phyloP scores from a whole-genome alignment of 805 yeast genomes.

The Schizosaccharomyces pombe region DNA sequence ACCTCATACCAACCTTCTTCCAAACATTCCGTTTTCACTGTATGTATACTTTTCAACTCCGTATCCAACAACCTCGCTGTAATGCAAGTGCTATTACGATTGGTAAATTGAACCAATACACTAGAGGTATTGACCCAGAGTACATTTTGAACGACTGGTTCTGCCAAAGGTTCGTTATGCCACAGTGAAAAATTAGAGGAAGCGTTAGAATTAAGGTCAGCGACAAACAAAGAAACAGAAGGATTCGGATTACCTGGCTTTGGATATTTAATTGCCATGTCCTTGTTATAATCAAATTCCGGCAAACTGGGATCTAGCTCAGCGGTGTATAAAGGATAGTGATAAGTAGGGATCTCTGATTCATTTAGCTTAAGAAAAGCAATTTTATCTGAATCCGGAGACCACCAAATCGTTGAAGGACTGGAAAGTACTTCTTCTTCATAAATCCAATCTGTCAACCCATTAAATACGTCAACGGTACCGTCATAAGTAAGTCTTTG shows the following conservation, averaged over 20 bases:
- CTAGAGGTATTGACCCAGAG: not conserved
- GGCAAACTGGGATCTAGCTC: not conserved
- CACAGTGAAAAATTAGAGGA: conserved; percentile 1
- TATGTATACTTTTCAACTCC: not conserved
- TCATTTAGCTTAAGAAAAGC: conserved; percentile 51
- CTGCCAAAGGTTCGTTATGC: not conserved
- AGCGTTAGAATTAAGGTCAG: conserved; percentile 19
- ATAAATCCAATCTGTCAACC: conserved; percentile 85
- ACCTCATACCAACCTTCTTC: conserved; percentile 61
- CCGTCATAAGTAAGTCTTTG: conserved; percentile 40
- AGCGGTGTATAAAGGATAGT: conserved; percentile 37
- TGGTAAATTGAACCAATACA: not conserved
- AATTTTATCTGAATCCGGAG: conserved; percentile 43
- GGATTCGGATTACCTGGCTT: conserved; percentile 70
- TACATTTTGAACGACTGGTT: not conserved
- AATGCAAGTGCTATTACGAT: not conserved
- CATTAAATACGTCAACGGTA: conserved; percentile 43
- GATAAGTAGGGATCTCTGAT: conserved; percentile 43
- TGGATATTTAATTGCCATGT: conserved; percentile 10
- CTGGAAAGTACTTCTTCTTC: conserved; percentile 68
- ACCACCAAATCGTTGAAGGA: conserved; percentile 70
- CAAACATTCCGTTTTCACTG: not conserved
- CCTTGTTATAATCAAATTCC: not conserved
- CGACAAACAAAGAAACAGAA: conserved; percentile 35
- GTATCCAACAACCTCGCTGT: not conserved